These are phyloP conservation scores for Tephrocybe rancida DNA, from an alignment of 768 basidiomycete species.

Conservation along the genomic window DNA sequence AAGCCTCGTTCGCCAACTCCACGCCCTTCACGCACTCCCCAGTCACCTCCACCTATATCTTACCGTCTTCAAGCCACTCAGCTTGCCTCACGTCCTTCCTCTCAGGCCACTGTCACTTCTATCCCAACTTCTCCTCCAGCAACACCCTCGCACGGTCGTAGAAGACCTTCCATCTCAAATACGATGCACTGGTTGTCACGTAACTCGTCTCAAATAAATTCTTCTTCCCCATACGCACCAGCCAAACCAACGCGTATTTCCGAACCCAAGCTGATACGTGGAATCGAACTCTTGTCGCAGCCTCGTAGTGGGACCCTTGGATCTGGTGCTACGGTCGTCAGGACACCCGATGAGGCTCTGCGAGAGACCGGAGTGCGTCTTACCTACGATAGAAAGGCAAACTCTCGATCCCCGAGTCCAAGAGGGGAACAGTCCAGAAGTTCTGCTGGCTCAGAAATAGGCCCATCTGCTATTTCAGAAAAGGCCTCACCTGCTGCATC, in stretches of 20 bases:
- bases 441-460: slow-evolving; percentile 12
- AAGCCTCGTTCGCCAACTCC: slow-evolving; percentile 32
- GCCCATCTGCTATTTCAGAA: slow-evolving; percentile 3
- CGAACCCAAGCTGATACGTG: slow-evolving; percentile 46
- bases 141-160: slow-evolving; percentile 25
- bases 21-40: slow-evolving; percentile 27
- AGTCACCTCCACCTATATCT: slow-evolving; percentile 26
- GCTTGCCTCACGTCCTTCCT: slow-evolving; percentile 20
- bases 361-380: slow-evolving; percentile 47
- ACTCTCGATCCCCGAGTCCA: slow-evolving; percentile 8
- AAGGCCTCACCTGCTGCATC: slow-evolving; percentile 12
- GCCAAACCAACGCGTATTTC: slow-evolving; percentile 40
- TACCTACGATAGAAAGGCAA: slow-evolving; percentile 29
- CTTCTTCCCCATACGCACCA: slow-evolving; percentile 32
- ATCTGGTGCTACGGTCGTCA: slow-evolving; percentile 73
- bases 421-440: neutral
- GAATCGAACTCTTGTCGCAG: slow-evolving; percentile 38
- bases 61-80: slow-evolving; percentile 13
- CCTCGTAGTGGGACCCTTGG: slow-evolving; percentile 57
- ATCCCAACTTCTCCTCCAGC: slow-evolving; percentile 25
- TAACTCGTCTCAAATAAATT: slow-evolving; percentile 29
- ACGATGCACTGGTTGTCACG: slow-evolving; percentile 58
- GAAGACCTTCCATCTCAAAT: slow-evolving; percentile 42
- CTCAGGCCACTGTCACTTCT: slow-evolving; percentile 25
- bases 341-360: slow-evolving; percentile 81